Conservation (phyloP, 768 basidiomycete genomes). For the Imleria badia region DNA sequence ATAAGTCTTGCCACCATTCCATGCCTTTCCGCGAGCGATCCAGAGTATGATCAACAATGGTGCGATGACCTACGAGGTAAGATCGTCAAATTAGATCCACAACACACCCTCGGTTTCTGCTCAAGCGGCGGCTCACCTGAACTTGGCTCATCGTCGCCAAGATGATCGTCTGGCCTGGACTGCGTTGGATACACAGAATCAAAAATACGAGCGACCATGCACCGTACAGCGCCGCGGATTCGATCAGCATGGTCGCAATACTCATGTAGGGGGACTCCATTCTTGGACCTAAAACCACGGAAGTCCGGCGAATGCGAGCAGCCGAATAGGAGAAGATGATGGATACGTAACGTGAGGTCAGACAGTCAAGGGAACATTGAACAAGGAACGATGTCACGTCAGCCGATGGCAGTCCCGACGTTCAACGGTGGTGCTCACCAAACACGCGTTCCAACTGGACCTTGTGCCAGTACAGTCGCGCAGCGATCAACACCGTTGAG, state of each 20-base stretch:
- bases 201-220: constrained; percentile 25
- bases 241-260: constrained; percentile 23
- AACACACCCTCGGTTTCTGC: background rate
- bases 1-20: constrained; percentile 1
- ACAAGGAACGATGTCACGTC: background rate
- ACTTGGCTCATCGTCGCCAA: constrained; percentile 25
- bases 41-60: constrained; percentile 28
- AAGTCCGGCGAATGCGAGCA: background rate
- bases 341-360: background rate
- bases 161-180: constrained; percentile 18
- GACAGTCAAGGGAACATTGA: background rate
- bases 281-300: constrained; percentile 8
- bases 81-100: background rate
- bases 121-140: constrained; percentile 12
- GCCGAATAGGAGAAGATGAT: background rate
- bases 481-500: constrained; percentile 21
- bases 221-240: constrained; percentile 26
- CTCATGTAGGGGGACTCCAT: constrained; percentile 22
- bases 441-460: constrained; percentile 22
- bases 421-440: constrained; percentile 16
- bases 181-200: constrained; percentile 15
- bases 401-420: background rate
- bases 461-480: constrained; percentile 27
- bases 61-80: constrained; percentile 19
- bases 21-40: constrained; percentile 21